A percentile compares a stretch with the other conserved stretches of the same genome.
Conservation (phyloP, 2,329 filamentous ascomycete genomes). For the Mycosphaerella sp. region DNA sequence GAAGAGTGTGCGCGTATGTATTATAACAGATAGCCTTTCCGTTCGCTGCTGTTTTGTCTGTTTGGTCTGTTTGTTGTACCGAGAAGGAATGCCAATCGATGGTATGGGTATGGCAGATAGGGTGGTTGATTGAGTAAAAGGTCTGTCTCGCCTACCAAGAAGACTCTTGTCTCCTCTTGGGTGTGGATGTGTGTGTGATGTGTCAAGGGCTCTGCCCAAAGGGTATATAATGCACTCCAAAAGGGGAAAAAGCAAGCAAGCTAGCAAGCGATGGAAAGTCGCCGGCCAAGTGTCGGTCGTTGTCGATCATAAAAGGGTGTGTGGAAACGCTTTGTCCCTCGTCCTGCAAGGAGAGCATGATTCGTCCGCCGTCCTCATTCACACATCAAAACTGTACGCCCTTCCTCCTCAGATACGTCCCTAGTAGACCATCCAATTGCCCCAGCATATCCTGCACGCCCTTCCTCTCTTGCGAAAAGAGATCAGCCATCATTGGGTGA, state of each 20-base stretch:
- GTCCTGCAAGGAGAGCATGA: background rate
- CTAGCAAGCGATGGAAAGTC: too few relatives aligned
- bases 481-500: constrained; percentile 71
- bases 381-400: constrained; percentile 22
- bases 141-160: background rate
- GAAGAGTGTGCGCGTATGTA: too few relatives aligned
- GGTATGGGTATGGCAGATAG: too few relatives aligned
- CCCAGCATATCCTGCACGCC: constrained; percentile 81
- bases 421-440: constrained; percentile 62
- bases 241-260: background rate
- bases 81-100: too few relatives aligned
- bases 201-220: background rate
- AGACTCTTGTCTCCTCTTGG: background rate
- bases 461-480: constrained; percentile 84
- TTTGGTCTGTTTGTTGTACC: too few relatives aligned
- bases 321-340: background rate
- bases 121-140: background rate
- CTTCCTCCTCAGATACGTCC: constrained; percentile 26
- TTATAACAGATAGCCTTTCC: too few relatives aligned
- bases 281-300: background rate
- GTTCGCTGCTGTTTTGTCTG: too few relatives aligned
- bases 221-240: background rate
- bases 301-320: background rate
- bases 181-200: too few relatives aligned
- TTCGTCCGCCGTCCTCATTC: background rate